Evolutionary conservation across 2,329 filamentous ascomycete genomes (phyloP).

Genomic region (Fusarium sp.): DNA sequence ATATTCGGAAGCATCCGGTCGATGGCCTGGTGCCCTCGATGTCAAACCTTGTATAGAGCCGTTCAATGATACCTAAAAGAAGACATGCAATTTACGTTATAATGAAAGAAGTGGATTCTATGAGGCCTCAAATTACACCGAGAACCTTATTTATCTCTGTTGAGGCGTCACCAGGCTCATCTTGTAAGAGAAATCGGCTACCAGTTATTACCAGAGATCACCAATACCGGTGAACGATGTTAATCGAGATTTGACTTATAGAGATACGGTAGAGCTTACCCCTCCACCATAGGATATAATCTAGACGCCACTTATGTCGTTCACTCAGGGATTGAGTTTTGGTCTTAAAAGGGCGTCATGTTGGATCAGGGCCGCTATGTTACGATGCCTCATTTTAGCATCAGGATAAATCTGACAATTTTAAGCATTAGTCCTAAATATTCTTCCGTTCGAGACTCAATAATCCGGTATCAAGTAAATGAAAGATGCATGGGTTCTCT

Average conservation of each 20-base stretch:
- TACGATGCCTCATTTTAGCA: not conserved
- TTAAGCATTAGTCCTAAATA: not conserved
- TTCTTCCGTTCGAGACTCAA: not conserved
- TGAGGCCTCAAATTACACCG: constrained; percentile 15
- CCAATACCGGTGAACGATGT: not conserved
- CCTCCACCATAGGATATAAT: not conserved
- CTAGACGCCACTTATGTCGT: constrained; percentile 34
- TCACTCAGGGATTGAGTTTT: constrained; percentile 25
- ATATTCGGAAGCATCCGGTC: constrained; percentile 26
- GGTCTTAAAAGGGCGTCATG: constrained; percentile 4
- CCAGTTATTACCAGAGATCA: not conserved
- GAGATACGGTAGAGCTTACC: not conserved
- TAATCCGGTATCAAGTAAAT: constrained; percentile 12
- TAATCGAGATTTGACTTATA: constrained; percentile 4
- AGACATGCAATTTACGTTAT: constrained; percentile 6
- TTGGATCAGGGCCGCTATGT: not conserved
- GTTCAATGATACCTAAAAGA: not conserved
- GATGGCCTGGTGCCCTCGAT: constrained; percentile 8
- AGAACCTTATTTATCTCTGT: not conserved
- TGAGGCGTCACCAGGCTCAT: not conserved
- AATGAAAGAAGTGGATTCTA: not conserved
- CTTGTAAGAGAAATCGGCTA: not conserved
- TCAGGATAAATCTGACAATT: not conserved
- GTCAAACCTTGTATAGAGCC: constrained; percentile 7
- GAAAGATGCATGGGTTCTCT: not conserved